Conservation (phyloP, 2,329 filamentous ascomycete species). For the Aspergillus nomiae region DNA sequence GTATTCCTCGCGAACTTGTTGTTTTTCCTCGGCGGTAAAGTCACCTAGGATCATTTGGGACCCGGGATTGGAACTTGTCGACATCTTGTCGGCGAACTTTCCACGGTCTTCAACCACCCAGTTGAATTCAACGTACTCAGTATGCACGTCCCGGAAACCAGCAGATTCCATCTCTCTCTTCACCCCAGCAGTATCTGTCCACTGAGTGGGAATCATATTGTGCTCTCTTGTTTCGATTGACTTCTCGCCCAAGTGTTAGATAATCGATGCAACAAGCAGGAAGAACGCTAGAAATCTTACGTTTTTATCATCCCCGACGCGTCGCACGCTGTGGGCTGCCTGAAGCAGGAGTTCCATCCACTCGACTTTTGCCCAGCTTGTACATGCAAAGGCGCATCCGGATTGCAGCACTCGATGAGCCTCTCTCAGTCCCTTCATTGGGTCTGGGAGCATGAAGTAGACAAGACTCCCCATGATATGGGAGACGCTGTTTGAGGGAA, state of each 20-base stretch:
- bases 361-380: neutral
- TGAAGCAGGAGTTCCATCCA: neutral
- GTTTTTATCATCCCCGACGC: fast-evolving
- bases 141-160: neutral
- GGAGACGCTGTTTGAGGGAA: neutral
- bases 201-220: neutral
- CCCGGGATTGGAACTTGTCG: neutral
- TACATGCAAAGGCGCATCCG: neutral
- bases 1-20: neutral
- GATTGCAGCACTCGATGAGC: neutral
- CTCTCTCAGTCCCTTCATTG: neutral
- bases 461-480: constrained; percentile 1
- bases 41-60: neutral
- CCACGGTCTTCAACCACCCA: neutral
- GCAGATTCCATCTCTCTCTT: neutral
- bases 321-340: neutral
- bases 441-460: constrained; percentile 1
- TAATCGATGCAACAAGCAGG: neutral
- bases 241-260: neutral
- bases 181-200: neutral
- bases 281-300: neutral
- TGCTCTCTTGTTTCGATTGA: neutral
- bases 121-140: neutral
- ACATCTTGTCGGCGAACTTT: neutral
- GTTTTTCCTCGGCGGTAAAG: neutral